These are phyloP conservation scores for Solidago caesia DNA, from an alignment of 129 eudicot genomes.

Conservation along the genomic window DNA sequence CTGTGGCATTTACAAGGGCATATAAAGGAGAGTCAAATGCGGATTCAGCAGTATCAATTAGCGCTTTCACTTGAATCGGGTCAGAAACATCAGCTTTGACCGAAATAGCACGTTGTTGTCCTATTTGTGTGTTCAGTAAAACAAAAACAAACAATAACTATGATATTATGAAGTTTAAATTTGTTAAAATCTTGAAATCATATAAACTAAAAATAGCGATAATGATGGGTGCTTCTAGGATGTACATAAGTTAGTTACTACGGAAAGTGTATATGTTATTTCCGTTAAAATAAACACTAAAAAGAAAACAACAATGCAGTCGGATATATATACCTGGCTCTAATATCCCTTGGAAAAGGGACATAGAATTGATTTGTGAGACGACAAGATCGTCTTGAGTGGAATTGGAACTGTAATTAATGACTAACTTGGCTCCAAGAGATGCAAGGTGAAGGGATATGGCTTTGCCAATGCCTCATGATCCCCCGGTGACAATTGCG, in stretches of 20 bases:
- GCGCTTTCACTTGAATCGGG: slow-evolving; percentile 39
- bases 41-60: slow-evolving; percentile 47
- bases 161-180: too few relatives aligned
- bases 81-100: slow-evolving; percentile 55
- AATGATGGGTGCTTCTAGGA: too few relatives aligned
- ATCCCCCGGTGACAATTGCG: slow-evolving; percentile 62
- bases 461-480: slow-evolving; percentile 65
- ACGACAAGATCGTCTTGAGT: slow-evolving; percentile 38
- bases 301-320: too few relatives aligned
- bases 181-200: too few relatives aligned
- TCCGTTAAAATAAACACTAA: too few relatives aligned
- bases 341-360: neutral
- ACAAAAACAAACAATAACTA: neutral
- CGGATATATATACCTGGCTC: slow-evolving; percentile 2
- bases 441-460: slow-evolving; percentile 59
- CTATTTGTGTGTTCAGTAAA: neutral
- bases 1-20: slow-evolving; percentile 48
- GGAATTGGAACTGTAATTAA: slow-evolving; percentile 49
- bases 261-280: too few relatives aligned
- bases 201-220: too few relatives aligned
- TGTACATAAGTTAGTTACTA: too few relatives aligned
- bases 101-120: slow-evolving; percentile 34
- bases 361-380: slow-evolving; percentile 36
- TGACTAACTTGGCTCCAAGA: slow-evolving; percentile 54
- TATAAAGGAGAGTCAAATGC: slow-evolving; percentile 36